Evolutionary conservation across 2,329 filamentous ascomycete species (phyloP), one percentile per base, ranked within the genome.

Genomic region (Stagonosporopsis chrysanthemi): DNA sequence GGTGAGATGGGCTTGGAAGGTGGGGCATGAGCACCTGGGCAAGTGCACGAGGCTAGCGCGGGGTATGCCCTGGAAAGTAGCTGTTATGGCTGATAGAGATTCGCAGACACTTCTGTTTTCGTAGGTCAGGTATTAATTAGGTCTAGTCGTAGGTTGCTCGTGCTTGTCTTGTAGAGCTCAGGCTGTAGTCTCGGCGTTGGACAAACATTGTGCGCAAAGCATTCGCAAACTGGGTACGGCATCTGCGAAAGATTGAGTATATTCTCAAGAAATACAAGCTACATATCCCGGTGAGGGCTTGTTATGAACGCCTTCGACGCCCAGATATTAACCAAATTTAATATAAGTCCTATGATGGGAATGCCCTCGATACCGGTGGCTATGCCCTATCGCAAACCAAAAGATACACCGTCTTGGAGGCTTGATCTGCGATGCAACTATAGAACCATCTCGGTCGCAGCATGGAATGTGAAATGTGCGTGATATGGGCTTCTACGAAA

Each of bases 401-500:
- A 44, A 49, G 43, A 19, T 39, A 53, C 31, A 48, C 38, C 39
- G 31, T n/a, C 35, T 17, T 33, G 19, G 17, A 28, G 12, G 35
- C 14, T 33, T n/a, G 23, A 14, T 28, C 19, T 35, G 23, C 6
- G 14, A 26, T 42, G 15, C 28, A 41, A 43, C 36, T 23, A 28
- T 29, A 17, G 3, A 22, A n/a, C 23, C 19, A 19, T 14, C 43
- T 26, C 42, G 26, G 51, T 5, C 22, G 29, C n/a, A 12, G 26
- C 31, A 41, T 28, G 15, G 11, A 48, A 42, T 43, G 33, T 56
- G 43, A 35, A 45, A 24, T 24, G 24, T 22, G 33, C 17, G 22
- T 26, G 12, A 31, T 19, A 33, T 33, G 15, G 41, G 33, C 24
- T 35, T 44, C 64, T 73, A 77, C 33, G 72, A 67, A 56, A 82